Conservation (phyloP, 2,329 filamentous ascomycete species). For the Botryotinia convoluta region DNA sequence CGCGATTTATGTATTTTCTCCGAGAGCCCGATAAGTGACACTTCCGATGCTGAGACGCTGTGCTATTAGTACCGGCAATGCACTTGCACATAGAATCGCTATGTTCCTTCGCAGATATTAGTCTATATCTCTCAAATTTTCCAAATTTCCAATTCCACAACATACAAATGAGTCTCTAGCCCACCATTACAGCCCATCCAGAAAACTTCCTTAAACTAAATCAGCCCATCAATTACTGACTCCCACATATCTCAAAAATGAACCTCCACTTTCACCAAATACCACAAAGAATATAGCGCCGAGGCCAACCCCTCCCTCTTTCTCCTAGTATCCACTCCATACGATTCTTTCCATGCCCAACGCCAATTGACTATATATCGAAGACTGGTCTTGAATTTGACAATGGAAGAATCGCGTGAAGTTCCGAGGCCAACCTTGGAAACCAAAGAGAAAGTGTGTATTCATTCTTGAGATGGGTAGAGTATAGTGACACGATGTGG, state of each 20-base stretch:
- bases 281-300: background rate
- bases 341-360: background rate
- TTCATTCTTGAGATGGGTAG: accelerated
- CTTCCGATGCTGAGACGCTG: background rate
- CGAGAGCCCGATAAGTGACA: background rate
- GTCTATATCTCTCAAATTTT: background rate
- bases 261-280: background rate
- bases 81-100: accelerated
- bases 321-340: background rate
- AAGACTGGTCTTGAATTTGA: background rate
- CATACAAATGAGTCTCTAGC: background rate
- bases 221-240: background rate
- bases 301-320: accelerated
- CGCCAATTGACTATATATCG: background rate
- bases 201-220: accelerated
- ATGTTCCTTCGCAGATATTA: background rate
- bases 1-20: background rate
- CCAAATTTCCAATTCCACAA: background rate
- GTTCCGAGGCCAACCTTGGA: background rate
- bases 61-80: background rate
- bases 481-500: accelerated
- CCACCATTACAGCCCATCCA: accelerated
- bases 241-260: background rate
- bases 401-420: background rate
- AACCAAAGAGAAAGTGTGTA: accelerated